phyloP scores from a whole-genome alignment of 345 rosid species.

The Eucalyptus leucophloia region DNA sequence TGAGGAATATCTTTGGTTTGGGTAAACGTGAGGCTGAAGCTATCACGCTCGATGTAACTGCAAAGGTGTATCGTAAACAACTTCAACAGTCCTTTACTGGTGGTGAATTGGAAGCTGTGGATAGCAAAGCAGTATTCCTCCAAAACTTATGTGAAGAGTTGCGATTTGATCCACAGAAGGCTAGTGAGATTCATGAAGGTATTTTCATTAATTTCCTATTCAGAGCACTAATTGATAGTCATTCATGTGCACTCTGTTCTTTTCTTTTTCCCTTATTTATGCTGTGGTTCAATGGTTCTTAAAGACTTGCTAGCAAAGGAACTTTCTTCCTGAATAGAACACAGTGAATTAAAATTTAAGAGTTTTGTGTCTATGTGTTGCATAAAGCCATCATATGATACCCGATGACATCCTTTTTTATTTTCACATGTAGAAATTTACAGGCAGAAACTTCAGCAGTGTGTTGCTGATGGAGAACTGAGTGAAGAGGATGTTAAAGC shows the following conservation, averaged over 20 bases:
- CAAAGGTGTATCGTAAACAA: conserved; percentile 81
- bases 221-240: not conserved
- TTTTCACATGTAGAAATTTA: conserved; percentile 52
- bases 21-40: conserved; percentile 85
- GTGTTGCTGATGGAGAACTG: conserved; percentile 74
- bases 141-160: conserved; percentile 81
- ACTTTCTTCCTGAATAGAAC: not conserved
- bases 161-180: conserved; percentile 79
- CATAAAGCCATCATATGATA: not conserved
- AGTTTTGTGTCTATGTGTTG: not conserved
- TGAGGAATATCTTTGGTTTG: conserved; percentile 86
- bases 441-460: conserved; percentile 90
- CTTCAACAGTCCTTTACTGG: conserved; percentile 62
- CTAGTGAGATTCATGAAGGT: conserved; percentile 94
- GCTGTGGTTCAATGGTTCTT: not conserved
- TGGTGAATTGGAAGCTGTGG: conserved; percentile 80
- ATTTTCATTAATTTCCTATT: not conserved
- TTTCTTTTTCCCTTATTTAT: not conserved
- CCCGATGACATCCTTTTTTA: not conserved
- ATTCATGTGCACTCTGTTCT: not conserved
- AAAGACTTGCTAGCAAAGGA: not conserved
- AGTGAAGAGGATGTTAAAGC: conserved; percentile 71
- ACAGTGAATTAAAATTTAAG: not conserved
- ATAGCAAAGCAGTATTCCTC: conserved; percentile 91
- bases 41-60: conserved; percentile 56